Conservation (phyloP, 2,329 filamentous ascomycete genomes). For the Chrysoporthe puriensis region DNA sequence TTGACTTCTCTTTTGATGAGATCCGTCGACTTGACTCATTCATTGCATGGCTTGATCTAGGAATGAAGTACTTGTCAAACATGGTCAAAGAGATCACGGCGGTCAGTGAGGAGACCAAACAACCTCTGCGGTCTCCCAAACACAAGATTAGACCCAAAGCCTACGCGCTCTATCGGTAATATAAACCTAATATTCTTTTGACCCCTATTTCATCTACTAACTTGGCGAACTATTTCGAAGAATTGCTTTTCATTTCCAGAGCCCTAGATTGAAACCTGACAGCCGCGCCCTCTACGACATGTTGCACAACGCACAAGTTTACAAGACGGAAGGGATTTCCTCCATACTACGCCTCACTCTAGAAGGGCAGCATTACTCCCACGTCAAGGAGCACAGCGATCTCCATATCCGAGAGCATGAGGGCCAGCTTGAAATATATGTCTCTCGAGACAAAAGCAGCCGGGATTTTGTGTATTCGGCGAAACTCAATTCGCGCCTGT, state of each 20-base stretch:
- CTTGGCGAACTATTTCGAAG: conserved; percentile 25
- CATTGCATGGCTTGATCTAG: conserved; percentile 40
- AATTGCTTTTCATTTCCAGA: conserved; percentile 36
- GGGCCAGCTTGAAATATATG: conserved; percentile 35
- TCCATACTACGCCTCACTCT: conserved; percentile 36
- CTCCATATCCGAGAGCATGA: conserved; percentile 38
- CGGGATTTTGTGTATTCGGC: conserved; percentile 38
- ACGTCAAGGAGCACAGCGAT: conserved; percentile 30
- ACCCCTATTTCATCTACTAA: not conserved
- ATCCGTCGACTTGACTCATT: conserved; percentile 37
- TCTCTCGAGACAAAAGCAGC: conserved; percentile 35
- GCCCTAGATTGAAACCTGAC: conserved; percentile 29
- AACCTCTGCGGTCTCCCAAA: conserved; percentile 31
- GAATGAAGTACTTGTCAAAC: conserved; percentile 39
- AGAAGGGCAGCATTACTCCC: conserved; percentile 30
- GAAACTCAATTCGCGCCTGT: conserved; percentile 35
- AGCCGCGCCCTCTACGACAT: conserved; percentile 33
- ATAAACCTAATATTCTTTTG: not conserved
- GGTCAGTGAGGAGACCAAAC: conserved; percentile 27
- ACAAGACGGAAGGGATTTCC: conserved; percentile 39
- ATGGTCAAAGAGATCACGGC: conserved; percentile 41
- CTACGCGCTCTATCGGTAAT: conserved; percentile 40
- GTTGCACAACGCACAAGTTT: conserved; percentile 32
- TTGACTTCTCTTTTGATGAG: conserved; percentile 43
- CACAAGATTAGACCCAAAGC: conserved; percentile 35